phyloP scores from a whole-genome alignment of 108 stramenopile species.

The Cyclotella baltica region DNA sequence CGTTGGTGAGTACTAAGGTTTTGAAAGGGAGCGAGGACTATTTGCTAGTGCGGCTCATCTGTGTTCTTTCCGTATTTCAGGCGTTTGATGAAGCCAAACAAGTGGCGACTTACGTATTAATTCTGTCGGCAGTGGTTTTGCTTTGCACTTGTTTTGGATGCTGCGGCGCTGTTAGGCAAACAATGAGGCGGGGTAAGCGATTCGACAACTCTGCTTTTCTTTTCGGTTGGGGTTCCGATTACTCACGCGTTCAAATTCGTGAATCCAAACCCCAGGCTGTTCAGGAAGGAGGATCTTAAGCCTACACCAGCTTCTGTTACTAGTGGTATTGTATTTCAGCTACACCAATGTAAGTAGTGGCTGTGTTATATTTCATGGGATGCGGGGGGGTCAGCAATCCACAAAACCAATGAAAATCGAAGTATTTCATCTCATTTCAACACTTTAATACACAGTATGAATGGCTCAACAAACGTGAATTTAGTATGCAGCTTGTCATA shows the following conservation, averaged over 20 bases:
- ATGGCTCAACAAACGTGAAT: conserved; percentile 29
- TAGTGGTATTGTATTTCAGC: conserved; percentile 35
- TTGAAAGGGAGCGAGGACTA: too few species aligned
- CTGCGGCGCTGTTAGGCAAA: conserved; percentile 45
- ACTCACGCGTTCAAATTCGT: background rate
- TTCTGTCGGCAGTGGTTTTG: conserved; percentile 23
- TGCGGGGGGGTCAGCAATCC: too few species aligned
- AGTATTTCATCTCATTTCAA: too few species aligned
- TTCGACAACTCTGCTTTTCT: background rate
- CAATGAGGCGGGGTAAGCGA: conserved; percentile 19
- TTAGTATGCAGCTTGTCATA: conserved; percentile 32
- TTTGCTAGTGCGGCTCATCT: too few species aligned
- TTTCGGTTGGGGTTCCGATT: too few species aligned
- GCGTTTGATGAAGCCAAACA: conserved; percentile 21
- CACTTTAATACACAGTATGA: too few species aligned
- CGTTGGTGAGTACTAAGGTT: conserved; percentile 8
- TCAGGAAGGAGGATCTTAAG: conserved; percentile 48
- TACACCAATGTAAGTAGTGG: conserved; percentile 8
- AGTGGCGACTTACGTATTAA: conserved; percentile 11
- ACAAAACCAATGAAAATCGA: too few species aligned
- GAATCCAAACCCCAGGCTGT: conserved; percentile 5
- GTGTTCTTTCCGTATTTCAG: background rate
- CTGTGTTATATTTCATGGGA: too few species aligned
- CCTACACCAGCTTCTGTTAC: conserved; percentile 32
- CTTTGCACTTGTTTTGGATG: conserved; percentile 45